Percentiles rank a stretch among this genome's conserved stretches.
Evolutionary conservation across 2,329 filamentous ascomycete species (phyloP).

Genomic region (Exserohilum turcica): DNA sequence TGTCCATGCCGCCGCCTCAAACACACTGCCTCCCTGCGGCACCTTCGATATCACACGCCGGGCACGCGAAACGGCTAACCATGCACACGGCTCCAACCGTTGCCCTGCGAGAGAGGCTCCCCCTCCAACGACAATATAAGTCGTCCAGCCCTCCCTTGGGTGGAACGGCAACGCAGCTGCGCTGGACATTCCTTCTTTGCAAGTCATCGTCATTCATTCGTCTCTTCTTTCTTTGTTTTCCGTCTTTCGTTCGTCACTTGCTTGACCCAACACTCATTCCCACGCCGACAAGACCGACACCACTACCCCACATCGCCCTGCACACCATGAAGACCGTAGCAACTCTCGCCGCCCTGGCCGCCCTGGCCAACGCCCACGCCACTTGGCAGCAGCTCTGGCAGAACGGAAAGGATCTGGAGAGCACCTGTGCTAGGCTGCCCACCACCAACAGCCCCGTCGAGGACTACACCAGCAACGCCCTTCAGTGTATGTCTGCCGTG

Average conservation of each 20-base stretch:
- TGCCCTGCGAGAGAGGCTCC: slow-evolving; percentile 18
- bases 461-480: slow-evolving; percentile 38
- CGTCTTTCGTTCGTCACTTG: slow-evolving; percentile 33
- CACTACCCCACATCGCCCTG: slow-evolving; percentile 1
- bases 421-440: slow-evolving; percentile 36
- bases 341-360: slow-evolving; percentile 33
- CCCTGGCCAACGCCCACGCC: slow-evolving; percentile 36
- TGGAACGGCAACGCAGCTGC: slow-evolving; percentile 33
- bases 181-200: slow-evolving; percentile 39
- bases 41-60: slow-evolving; percentile 24
- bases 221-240: slow-evolving; percentile 20
- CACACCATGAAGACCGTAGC: slow-evolving; percentile 35
- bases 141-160: slow-evolving; percentile 10
- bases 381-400: slow-evolving; percentile 41
- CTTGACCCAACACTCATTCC: slow-evolving; percentile 24
- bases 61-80: slow-evolving; percentile 35
- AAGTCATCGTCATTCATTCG: slow-evolving; percentile 22
- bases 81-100: slow-evolving; percentile 21
- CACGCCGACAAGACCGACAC: slow-evolving; percentile 3
- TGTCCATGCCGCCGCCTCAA: slow-evolving; percentile 27
- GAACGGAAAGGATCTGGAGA: slow-evolving; percentile 38
- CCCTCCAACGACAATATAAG: slow-evolving; percentile 26
- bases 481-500: slow-evolving; percentile 25
- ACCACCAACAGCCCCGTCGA: slow-evolving; percentile 37
- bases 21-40: slow-evolving; percentile 26